Conservation (phyloP, 768 basidiomycete species). For the Sutorius australiensis region DNA sequence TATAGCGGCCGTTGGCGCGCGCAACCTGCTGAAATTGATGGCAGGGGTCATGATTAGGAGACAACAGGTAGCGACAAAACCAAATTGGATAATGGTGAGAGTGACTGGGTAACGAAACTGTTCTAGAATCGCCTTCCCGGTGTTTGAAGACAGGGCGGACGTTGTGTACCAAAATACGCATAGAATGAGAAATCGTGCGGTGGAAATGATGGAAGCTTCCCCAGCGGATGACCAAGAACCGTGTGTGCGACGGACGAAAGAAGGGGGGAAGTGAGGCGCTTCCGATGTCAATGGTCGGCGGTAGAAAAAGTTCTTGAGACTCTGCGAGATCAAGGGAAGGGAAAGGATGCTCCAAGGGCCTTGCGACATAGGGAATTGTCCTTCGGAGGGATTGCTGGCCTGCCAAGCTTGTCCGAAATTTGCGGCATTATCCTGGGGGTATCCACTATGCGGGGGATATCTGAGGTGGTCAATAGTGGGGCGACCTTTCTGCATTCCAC, state of each 20-base stretch:
- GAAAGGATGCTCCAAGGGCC: constrained; percentile 7
- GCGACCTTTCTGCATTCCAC: constrained; percentile 23
- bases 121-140: constrained; percentile 91
- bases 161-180: constrained; percentile 92
- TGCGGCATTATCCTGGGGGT: constrained; percentile 13
- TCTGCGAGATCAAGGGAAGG: constrained; percentile 9
- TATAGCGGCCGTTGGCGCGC: constrained; percentile 69
- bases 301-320: constrained; percentile 16
- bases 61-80: constrained; percentile 86
- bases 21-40: constrained; percentile 62
- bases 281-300: constrained; percentile 14
- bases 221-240: constrained; percentile 14
- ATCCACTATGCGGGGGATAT: constrained; percentile 19
- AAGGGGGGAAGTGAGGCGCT: constrained; percentile 17
- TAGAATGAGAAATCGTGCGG: constrained; percentile 64
- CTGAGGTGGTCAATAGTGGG: constrained; percentile 5
- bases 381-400: constrained; percentile 18
- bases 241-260: constrained; percentile 26
- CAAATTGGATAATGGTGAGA: constrained; percentile 96
- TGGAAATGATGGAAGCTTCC: constrained; percentile 24
- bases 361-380: constrained; percentile 8
- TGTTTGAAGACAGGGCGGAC: constrained; percentile 93
- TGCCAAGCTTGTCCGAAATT: constrained; percentile 21
- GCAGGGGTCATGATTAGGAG: constrained; percentile 77
- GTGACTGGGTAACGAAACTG: constrained; percentile 94